Evolutionary conservation across 148 eudicot species (phyloP).

Genomic region (Camellia granthamiana): DNA sequence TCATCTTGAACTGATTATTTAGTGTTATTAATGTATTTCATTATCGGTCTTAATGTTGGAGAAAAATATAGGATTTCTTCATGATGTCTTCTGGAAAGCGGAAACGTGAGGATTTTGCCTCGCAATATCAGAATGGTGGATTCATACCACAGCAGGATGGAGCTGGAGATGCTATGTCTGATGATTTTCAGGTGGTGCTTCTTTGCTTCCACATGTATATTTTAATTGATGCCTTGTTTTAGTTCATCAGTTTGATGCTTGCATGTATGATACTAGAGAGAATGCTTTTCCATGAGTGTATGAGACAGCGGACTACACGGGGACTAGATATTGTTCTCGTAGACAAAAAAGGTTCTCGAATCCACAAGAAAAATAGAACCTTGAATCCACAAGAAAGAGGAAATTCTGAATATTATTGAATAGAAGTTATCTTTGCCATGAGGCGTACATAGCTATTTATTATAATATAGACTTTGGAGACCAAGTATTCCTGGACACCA

Average conservation of each 20-base stretch:
- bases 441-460: no score
- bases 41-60: slow-evolving; percentile 19
- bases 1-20: neutral
- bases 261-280: neutral
- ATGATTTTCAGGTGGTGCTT: slow-evolving; percentile 51
- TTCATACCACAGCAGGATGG: slow-evolving; percentile 94
- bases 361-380: no score
- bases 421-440: no score
- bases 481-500: no score
- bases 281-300: neutral
- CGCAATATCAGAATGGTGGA: slow-evolving; percentile 56
- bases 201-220: slow-evolving; percentile 9
- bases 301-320: no score
- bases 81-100: slow-evolving; percentile 64
- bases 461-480: no score
- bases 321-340: no score
- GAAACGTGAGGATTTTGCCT: slow-evolving; percentile 69
- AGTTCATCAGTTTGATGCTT: neutral
- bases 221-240: neutral
- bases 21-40: neutral
- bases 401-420: no score
- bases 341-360: no score
- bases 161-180: slow-evolving; percentile 51
- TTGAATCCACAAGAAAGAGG: no score
- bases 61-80: slow-evolving; percentile 66